Conservation (phyloP, 2,329 filamentous ascomycete species). For the Penicillium frequentans region DNA sequence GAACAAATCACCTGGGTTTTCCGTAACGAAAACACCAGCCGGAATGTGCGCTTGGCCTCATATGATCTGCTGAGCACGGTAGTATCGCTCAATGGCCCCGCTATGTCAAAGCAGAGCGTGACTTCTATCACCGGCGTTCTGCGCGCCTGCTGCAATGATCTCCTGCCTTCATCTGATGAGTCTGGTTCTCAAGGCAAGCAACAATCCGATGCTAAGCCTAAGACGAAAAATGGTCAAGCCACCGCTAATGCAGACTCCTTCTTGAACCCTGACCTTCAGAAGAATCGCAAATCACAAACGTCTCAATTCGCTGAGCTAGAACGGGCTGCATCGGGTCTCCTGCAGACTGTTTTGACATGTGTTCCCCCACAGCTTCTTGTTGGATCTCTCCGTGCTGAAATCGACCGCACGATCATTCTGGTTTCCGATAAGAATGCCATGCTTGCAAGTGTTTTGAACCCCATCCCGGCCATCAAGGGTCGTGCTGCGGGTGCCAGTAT, state of each 20-base stretch:
- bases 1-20: slow-evolving; percentile 75
- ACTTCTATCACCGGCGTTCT: slow-evolving; percentile 63
- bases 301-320: slow-evolving; percentile 46
- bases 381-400: slow-evolving; percentile 68
- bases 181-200: slow-evolving; percentile 16
- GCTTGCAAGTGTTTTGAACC: slow-evolving; percentile 79
- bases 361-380: slow-evolving; percentile 68
- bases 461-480: slow-evolving; percentile 64
- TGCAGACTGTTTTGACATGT: slow-evolving; percentile 62
- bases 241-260: slow-evolving; percentile 69
- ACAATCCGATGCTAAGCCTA: slow-evolving; percentile 44
- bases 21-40: slow-evolving; percentile 50
- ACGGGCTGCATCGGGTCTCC: slow-evolving; percentile 59
- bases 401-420: slow-evolving; percentile 80
- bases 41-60: slow-evolving; percentile 57
- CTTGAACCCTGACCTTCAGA: slow-evolving; percentile 50
- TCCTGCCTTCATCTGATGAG: slow-evolving; percentile 57
- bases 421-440: slow-evolving; percentile 69
- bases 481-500: slow-evolving; percentile 68
- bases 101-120: slow-evolving; percentile 65
- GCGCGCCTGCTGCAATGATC: slow-evolving; percentile 70
- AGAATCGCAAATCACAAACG: slow-evolving; percentile 19
- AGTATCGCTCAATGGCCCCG: slow-evolving; percentile 63
- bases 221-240: slow-evolving; percentile 35
- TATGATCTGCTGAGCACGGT: slow-evolving; percentile 63